These are phyloP conservation scores for Annulohypoxylon maeteangense DNA, from an alignment of 495 filamentous ascomycete genomes.

Conservation along the genomic window DNA sequence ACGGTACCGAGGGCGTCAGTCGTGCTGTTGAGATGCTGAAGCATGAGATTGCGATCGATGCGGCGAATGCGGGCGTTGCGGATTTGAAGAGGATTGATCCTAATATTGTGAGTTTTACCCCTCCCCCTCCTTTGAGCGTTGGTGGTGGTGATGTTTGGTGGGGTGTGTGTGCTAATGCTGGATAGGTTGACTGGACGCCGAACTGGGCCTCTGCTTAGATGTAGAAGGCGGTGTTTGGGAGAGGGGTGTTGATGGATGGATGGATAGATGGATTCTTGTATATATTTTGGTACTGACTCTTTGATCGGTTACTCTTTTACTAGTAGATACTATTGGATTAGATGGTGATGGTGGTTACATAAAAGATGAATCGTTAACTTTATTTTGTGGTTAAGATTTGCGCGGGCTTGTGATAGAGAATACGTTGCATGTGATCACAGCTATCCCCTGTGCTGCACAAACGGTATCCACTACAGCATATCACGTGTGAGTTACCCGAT, in stretches of 20 bases:
- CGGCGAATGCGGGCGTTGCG: constrained; percentile 51
- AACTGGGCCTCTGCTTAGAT: constrained; percentile 20
- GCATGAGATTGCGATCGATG: constrained; percentile 52
- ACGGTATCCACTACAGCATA: too few relatives aligned
- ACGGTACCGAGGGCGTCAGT: constrained; percentile 53
- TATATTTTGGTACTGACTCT: constrained; percentile 7
- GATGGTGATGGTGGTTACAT: constrained; percentile 1
- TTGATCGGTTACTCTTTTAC: not conserved
- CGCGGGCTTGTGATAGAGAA: too few relatives aligned
- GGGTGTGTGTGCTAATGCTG: constrained; percentile 8
- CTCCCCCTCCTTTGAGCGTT: not conserved
- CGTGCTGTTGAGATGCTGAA: constrained; percentile 50
- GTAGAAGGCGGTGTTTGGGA: not conserved
- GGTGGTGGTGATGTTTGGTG: too few relatives aligned
- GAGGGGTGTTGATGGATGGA: too few relatives aligned
- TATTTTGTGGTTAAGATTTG: too few relatives aligned
- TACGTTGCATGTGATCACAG: too few relatives aligned
- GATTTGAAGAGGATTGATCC: constrained; percentile 52
- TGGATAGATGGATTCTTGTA: constrained; percentile 18
- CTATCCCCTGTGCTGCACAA: too few relatives aligned
- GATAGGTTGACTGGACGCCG: constrained; percentile 34
- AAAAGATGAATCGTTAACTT: not conserved
- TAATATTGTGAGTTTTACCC: constrained; percentile 25
- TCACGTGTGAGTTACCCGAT: too few relatives aligned
- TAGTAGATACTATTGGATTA: not conserved